Evolutionary conservation across 345 rosid genomes (phyloP), one percentile per base, ranked within the genome.

Genomic region (Dipteronia sinensis): DNA sequence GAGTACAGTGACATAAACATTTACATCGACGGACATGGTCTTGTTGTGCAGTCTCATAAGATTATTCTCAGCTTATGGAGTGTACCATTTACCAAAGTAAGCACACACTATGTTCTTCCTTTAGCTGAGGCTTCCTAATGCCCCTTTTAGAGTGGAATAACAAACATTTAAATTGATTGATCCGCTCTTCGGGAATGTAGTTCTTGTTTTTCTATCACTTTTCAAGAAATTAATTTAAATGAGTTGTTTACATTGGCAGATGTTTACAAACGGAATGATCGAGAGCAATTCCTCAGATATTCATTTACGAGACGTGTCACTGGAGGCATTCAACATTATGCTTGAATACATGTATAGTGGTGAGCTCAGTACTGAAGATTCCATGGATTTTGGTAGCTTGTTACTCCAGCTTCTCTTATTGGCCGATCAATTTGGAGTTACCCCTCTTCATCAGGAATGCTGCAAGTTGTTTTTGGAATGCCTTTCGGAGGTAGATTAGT

Each of bases 251-350:
- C 51, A 56, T 51, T 79, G 79, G 69, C 91, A 96, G 99, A 96
- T 96, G 99, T 93, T 96, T 83, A 96, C 99, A 59, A 96, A 96
- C 82, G 98, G 99, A 79, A 96, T 96, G 99, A 83, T 90, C 34
- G 99, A 94, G 89, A 94, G 93, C 85, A 85, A 71, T 63, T 89
- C 95, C 12, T 74, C 92, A 4, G 91, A 86, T 69, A 84, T 94
- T 79, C 85, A 76, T 80, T 80, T 97, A 70, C 88, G 87, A 42
- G 99, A 97, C 84, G 90, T 89, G 69, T 85, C 96, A n/a, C 77
- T 88, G 44, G 90, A 83, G 85, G 95, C 95, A 71, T 89, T 94
- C 82, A 89, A 85, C 71, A 83, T 89, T 59, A 94, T 94, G 99
- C 89, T 94, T 44, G 86, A 81, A 19, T 94, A 90, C 88, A 91